Evolutionary conservation across 345 rosid genomes (phyloP).

Genomic region (Syzygium aromaticum): DNA sequence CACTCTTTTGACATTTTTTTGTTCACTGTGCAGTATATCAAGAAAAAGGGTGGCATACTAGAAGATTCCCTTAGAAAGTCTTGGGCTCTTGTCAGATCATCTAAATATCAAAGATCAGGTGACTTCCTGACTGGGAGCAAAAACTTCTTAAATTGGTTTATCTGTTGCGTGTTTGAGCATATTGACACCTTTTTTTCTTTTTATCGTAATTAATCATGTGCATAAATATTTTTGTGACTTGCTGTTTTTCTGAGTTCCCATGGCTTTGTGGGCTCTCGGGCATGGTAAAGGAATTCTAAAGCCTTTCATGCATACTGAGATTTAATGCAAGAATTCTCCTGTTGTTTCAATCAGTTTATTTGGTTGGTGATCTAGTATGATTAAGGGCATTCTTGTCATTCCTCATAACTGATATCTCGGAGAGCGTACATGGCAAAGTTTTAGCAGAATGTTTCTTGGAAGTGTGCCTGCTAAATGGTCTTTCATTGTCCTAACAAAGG

Average conservation of each 20-base stretch:
- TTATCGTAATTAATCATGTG: neutral
- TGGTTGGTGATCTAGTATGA: neutral
- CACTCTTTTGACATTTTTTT: neutral
- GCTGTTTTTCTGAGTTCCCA: neutral
- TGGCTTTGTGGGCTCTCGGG: neutral
- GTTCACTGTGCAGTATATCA: constrained; percentile 53
- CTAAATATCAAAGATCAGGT: constrained; percentile 22
- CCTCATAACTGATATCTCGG: neutral
- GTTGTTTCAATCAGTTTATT: neutral
- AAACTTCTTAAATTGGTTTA: neutral
- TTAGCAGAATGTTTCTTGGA: neutral
- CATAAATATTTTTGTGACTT: neutral
- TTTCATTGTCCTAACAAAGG: neutral
- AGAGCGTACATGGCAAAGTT: neutral
- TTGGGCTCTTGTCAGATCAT: constrained; percentile 47
- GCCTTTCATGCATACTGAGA: neutral
- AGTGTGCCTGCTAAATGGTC: neutral
- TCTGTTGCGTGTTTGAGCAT: neutral
- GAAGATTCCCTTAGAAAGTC: constrained; percentile 76
- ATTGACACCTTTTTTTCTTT: neutral
- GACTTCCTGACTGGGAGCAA: constrained; percentile 9
- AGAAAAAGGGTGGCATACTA: constrained; percentile 55
- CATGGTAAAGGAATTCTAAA: neutral
- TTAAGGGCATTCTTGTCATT: neutral
- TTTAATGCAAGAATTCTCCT: neutral